Percentiles rank a stretch among this genome's conserved stretches.
Conservation (phyloP, 2,329 filamentous ascomycete species). For the Xylaria sp. region DNA sequence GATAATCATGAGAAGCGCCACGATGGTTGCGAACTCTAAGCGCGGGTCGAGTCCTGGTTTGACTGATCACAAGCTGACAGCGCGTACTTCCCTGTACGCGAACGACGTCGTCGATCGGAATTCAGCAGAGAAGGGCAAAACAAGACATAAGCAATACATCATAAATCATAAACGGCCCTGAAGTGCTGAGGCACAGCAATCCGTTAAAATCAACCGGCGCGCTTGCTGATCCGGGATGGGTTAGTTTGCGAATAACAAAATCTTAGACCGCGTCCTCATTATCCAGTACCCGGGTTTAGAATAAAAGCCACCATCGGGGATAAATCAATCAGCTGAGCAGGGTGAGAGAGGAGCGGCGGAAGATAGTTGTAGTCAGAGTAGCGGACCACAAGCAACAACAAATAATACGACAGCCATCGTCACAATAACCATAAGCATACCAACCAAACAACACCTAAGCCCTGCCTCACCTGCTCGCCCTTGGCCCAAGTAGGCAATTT, state of each 20-base stretch:
- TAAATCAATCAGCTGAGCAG: constrained; percentile 30
- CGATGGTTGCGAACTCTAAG: constrained; percentile 28
- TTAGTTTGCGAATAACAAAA: constrained; percentile 18
- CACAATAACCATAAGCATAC: constrained; percentile 13
- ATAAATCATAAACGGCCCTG: constrained; percentile 20
- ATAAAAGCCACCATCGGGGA: constrained; percentile 2
- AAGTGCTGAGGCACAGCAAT: constrained; percentile 14
- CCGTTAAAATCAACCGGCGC: constrained; percentile 1
- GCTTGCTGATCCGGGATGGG: constrained; percentile 15
- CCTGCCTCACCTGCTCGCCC: constrained; percentile 18
- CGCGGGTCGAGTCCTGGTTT: constrained; percentile 27
- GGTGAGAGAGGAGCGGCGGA: constrained; percentile 19
- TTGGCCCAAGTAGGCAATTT: constrained; percentile 19
- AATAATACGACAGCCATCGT: constrained; percentile 20
- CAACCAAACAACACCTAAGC: constrained; percentile 22
- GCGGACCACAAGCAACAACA: constrained; percentile 14
- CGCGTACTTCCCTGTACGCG: constrained; percentile 29
- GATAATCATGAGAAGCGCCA: constrained; percentile 30
- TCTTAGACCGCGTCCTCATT: constrained; percentile 8
- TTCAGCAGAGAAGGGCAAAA: constrained; percentile 10
- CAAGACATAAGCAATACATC: constrained; percentile 24
- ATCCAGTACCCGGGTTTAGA: constrained; percentile 16
- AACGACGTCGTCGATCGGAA: constrained; percentile 13
- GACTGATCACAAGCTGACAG: constrained; percentile 26
- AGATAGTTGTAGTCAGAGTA: constrained; percentile 17